These are phyloP conservation scores for Backusella circina DNA, from an alignment of 192 early-diverging fungal species.

Conservation along the genomic window DNA sequence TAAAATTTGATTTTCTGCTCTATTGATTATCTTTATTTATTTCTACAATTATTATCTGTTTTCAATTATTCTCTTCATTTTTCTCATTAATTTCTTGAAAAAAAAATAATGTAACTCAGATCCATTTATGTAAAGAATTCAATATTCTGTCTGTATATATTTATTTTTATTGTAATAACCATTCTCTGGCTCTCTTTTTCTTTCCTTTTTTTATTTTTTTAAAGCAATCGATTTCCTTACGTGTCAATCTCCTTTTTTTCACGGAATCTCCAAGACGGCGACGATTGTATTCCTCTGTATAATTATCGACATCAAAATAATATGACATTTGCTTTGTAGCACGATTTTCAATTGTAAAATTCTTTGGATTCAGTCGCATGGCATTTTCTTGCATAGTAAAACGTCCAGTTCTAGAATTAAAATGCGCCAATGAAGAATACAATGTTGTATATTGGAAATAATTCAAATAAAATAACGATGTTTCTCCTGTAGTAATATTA, in stretches of 20 bases:
- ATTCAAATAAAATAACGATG: neutral
- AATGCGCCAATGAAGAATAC: slow-evolving; percentile 32
- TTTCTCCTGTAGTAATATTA: neutral
- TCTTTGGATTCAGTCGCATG: slow-evolving; percentile 32
- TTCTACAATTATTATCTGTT: no score
- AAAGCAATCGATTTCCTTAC: slow-evolving; percentile 32
- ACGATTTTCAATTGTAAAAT: slow-evolving; percentile 31
- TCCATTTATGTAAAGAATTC: neutral
- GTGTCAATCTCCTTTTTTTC: slow-evolving; percentile 21
- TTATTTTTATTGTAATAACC: slow-evolving; percentile 20
- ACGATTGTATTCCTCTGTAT: slow-evolving; percentile 24
- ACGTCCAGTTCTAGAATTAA: slow-evolving; percentile 38
- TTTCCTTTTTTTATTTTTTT: slow-evolving; percentile 37
- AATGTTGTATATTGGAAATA: neutral
- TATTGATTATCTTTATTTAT: no score
- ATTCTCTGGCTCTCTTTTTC: slow-evolving; percentile 36
- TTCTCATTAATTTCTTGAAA: no score
- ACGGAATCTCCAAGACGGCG: neutral
- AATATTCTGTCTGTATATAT: neutral
- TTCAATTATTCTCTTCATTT: no score
- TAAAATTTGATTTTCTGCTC: no score
- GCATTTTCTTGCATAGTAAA: slow-evolving; percentile 26
- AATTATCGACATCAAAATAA: slow-evolving; percentile 42
- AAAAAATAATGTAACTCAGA: no score
- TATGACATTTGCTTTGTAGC: slow-evolving; percentile 35